Evolutionary conservation across 2,329 filamentous ascomycete genomes (phyloP), one percentile per base, ranked within the genome.

Genomic region (Colletotrichum tamarilloi): DNA sequence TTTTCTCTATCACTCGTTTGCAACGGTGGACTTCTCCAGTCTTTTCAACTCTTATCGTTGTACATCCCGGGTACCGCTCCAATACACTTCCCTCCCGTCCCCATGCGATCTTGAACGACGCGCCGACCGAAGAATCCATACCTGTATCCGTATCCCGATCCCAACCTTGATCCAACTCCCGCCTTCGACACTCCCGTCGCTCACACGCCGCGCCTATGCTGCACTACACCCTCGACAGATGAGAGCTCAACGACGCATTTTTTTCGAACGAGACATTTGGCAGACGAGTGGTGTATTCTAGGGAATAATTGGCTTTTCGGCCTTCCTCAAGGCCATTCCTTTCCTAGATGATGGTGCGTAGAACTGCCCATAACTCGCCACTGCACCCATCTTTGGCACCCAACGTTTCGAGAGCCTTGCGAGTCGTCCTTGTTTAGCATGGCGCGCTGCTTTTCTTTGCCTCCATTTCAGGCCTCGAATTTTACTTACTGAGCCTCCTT

Each of bases 301-400:
- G 78, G 78, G 76, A 77, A 76, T 76, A 75, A 74, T 77, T 76
- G 79, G 81, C 78, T 79, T 77, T 78, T 75, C 79, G 78, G 82
- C 81, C 80, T 81, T 81, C 74, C 73, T 76, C 76, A 80, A 81
- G 83, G 83, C 80, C 80, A 77, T 77, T 77, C 77, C 76, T 81
- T 79, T 80, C 78, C 81, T 83, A 82, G 83, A 87, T 87, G 85
- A 87, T 87, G 86, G 86, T 87, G 81, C 80, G 86, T 87, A 56
- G 62, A 63, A 35, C 53, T 59, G 35, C 56, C 52, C 52, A 64
- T n/a, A 55, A 16, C n/a, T 49, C 35, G 30, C 30, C 49, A 64
- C 49, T 5, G 11, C 30, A 49, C 19, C 62, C n/a, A 55, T 35
- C 32, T n/a, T 38, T 16, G 26, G 7, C 35, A 12, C 26, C 30